Conservation (phyloP, 208 protist genomes). For the Leishmania gerbilli region DNA sequence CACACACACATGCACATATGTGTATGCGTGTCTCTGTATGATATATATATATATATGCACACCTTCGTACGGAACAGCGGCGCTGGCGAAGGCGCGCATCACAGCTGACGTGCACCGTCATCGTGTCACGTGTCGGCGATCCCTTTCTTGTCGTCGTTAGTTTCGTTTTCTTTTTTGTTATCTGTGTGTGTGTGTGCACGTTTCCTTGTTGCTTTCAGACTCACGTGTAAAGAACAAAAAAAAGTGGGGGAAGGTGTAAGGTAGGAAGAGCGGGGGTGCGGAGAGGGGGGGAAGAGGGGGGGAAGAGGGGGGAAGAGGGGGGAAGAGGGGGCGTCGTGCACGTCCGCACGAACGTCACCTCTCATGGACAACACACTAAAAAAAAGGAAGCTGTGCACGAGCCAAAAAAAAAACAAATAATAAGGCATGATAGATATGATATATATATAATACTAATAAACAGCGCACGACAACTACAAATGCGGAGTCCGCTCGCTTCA, state of each 20-base stretch:
- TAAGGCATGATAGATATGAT: too few relatives aligned
- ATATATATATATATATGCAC: too few relatives aligned
- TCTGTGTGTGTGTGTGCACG: background rate
- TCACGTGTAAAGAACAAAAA: background rate
- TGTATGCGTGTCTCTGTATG: background rate
- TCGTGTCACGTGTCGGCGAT: background rate
- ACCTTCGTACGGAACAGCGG: background rate
- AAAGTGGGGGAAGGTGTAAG: too few relatives aligned
- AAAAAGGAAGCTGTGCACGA: background rate
- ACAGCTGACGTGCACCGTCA: background rate
- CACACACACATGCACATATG: background rate
- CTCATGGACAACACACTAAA: background rate
- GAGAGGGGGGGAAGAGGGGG: background rate
- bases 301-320: too few relatives aligned
- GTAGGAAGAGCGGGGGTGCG: too few relatives aligned
- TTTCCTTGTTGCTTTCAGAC: background rate
- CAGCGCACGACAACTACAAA: background rate
- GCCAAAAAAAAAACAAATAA: background rate
- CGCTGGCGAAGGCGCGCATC: background rate
- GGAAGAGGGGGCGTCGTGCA: background rate
- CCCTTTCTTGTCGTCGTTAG: background rate
- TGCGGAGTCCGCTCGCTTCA: background rate
- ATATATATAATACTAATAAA: background rate
- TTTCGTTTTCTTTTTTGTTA: background rate
- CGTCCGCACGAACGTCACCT: background rate